phyloP scores from a whole-genome alignment of 2,329 filamentous ascomycete species.

The Stagonosporopsis rhizophila region DNA sequence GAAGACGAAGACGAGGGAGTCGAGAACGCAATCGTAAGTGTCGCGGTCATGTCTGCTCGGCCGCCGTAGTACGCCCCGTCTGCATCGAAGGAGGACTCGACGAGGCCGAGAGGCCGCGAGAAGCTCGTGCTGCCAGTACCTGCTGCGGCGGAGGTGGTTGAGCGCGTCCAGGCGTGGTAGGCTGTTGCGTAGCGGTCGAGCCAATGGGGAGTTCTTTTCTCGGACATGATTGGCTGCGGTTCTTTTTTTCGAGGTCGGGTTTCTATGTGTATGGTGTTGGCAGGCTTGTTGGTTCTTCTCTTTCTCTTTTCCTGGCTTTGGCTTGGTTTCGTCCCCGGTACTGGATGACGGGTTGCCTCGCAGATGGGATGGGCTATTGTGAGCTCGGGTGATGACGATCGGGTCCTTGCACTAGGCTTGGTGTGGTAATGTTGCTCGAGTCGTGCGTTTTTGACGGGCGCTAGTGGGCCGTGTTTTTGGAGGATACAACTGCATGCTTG shows the following conservation, averaged over 20 bases:
- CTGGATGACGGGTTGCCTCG: no score
- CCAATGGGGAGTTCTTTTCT: conserved; percentile 42
- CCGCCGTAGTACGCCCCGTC: conserved; percentile 55
- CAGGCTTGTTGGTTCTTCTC: no score
- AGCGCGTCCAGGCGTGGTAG: conserved; percentile 46
- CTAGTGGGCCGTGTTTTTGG: neutral
- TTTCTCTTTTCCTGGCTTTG: neutral
- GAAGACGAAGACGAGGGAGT: no score
- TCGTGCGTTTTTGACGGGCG: conserved; percentile 7
- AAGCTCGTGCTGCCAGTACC: conserved; percentile 27
- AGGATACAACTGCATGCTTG: neutral
- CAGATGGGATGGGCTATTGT: neutral
- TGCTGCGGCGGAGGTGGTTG: neutral
- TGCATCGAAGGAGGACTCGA: conserved; percentile 54
- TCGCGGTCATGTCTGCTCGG: conserved; percentile 54
- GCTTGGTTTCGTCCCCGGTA: neutral
- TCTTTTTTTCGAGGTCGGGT: no score
- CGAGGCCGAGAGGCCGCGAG: conserved; percentile 51
- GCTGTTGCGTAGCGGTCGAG: conserved; percentile 50
- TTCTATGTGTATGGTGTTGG: no score
- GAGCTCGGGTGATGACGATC: conserved; percentile 3
- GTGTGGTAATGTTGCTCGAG: conserved; percentile 10
- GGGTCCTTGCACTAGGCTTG: conserved; percentile 1
- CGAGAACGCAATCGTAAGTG: conserved; percentile 48
- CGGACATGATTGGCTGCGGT: no score